Conservation (phyloP, 345 rosid species). For the Clausena lansium region DNA sequence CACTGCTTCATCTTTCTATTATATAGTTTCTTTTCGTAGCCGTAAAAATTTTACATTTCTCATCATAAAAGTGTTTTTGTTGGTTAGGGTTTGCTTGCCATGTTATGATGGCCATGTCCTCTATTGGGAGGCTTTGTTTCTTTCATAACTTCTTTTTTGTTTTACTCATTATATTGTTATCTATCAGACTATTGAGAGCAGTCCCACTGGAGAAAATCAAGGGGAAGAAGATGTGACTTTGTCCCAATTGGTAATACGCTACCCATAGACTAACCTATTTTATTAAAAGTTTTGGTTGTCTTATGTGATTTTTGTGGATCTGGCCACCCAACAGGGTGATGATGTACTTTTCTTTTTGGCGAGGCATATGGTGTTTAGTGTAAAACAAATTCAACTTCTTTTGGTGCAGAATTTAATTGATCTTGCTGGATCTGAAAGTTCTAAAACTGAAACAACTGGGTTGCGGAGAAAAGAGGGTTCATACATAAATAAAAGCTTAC, state of each 20-base stretch:
- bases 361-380: not conserved
- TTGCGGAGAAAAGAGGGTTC: constrained; percentile 76
- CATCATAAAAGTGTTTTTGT: not conserved
- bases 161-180: constrained; percentile 1
- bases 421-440: constrained; percentile 81
- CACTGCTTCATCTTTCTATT: not conserved
- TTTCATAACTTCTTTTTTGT: constrained; percentile 11
- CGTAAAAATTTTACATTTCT: not conserved
- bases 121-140: not conserved
- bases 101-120: not conserved
- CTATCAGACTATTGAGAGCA: constrained; percentile 66
- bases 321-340: not conserved
- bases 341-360: constrained; percentile 1
- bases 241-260: constrained; percentile 56
- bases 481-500: constrained; percentile 70
- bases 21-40: not conserved
- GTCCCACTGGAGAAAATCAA: constrained; percentile 45
- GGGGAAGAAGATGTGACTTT: constrained; percentile 62
- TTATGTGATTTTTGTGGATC: constrained; percentile 11
- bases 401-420: constrained; percentile 60
- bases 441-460: constrained; percentile 74
- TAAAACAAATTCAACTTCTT: not conserved
- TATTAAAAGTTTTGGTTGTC: constrained; percentile 7
- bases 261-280: constrained; percentile 1
- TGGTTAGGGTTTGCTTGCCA: not conserved